Evolutionary conservation across 2,329 filamentous ascomycete genomes (phyloP).

Genomic region (Penicillium sclerotiorum): DNA sequence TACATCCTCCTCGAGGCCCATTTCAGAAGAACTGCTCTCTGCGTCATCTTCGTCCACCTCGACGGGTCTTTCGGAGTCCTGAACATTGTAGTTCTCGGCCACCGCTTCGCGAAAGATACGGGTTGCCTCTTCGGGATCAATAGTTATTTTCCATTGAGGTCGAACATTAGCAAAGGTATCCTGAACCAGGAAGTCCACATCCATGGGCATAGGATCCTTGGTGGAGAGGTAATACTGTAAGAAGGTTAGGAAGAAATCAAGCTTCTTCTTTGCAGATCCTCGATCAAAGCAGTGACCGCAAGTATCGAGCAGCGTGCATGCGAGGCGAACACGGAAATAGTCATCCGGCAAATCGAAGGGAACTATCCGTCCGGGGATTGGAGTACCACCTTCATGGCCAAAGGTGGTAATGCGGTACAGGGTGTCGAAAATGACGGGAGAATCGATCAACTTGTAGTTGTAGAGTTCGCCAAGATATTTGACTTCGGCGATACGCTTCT

Average conservation of each 20-base stretch:
- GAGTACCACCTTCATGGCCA: conserved; percentile 80
- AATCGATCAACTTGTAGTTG: conserved; percentile 96
- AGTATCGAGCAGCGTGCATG: conserved; percentile 87
- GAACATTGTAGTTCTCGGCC: conserved; percentile 81
- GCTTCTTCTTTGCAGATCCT: conserved; percentile 90
- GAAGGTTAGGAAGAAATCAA: conserved; percentile 96
- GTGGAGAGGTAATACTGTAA: conserved; percentile 92
- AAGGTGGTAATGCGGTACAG: conserved; percentile 94
- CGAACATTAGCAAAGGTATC: conserved; percentile 84
- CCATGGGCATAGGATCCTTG: conserved; percentile 89
- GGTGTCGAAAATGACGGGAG: conserved; percentile 90
- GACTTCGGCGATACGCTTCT: conserved; percentile 89
- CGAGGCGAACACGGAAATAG: conserved; percentile 90
- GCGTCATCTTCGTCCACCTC: conserved; percentile 78
- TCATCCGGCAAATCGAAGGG: conserved; percentile 87
- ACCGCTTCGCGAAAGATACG: conserved; percentile 85
- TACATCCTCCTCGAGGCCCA: conserved; percentile 67
- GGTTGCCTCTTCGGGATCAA: conserved; percentile 78
- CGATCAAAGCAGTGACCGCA: conserved; percentile 96
- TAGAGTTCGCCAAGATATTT: conserved; percentile 97
- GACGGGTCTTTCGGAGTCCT: conserved; percentile 67
- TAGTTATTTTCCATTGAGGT: conserved; percentile 88
- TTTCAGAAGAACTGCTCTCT: conserved; percentile 73
- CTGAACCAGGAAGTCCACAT: conserved; percentile 94
- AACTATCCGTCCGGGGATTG: conserved; percentile 74